A percentile compares a stretch with the other conserved stretches of the same genome.
Evolutionary conservation across 306 rosid species (phyloP).

Genomic region (Vigna unguiculata): DNA sequence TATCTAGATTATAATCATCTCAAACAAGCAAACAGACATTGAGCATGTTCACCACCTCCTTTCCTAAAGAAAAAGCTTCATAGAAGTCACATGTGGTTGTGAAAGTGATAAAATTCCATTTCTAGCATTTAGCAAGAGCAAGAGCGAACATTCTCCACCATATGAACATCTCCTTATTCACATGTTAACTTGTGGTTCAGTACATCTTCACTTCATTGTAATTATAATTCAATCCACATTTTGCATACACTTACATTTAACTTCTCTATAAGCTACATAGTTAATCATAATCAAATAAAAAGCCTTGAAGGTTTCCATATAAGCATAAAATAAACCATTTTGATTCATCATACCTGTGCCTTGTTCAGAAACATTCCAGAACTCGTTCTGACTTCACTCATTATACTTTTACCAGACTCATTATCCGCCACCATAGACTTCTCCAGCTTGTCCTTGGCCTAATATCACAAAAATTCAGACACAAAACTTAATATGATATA

Average conservation of each 20-base stretch:
- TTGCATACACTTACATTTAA: neutral
- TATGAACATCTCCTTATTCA: neutral
- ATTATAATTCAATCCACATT: constrained; percentile 6
- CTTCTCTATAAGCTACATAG: constrained; percentile 8
- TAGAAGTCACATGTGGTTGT: no score
- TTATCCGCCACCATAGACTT: constrained; percentile 92
- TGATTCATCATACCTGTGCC: constrained; percentile 63
- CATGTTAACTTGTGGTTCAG: neutral
- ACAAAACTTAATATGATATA: neutral
- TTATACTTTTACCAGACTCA: constrained; percentile 78
- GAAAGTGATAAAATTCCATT: neutral
- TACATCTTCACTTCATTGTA: neutral
- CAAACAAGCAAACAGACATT: no score
- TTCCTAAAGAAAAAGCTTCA: no score
- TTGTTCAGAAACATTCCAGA: constrained; percentile 88
- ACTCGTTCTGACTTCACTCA: constrained; percentile 90
- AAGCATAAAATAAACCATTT: constrained; percentile 6
- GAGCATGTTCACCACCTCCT: no score
- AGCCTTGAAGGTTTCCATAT: neutral
- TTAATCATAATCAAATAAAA: neutral
- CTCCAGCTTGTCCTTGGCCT: constrained; percentile 90
- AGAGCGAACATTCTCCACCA: neutral
- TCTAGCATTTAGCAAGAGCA: neutral
- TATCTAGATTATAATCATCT: no score
- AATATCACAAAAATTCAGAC: constrained; percentile 43